These are phyloP conservation scores for Xerocomellus chrysenteron DNA, from an alignment of 768 basidiomycete genomes.

Conservation along the genomic window DNA sequence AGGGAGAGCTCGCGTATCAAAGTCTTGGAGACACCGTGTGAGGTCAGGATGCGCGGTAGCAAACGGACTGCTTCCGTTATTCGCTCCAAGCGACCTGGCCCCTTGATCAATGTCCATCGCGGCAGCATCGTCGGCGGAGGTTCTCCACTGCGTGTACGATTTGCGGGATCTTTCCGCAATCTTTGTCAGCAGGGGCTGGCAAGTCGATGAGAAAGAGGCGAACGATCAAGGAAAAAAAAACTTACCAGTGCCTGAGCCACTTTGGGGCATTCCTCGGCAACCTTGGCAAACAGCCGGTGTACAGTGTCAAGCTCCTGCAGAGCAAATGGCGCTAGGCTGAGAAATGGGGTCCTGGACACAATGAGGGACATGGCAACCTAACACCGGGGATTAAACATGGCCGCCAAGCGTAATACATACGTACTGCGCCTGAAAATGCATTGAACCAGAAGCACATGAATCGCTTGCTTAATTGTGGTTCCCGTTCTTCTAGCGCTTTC, in stretches of 20 bases:
- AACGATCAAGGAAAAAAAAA: constrained; percentile 1
- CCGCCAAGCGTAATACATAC: constrained; percentile 23
- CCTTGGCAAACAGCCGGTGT: constrained; percentile 55
- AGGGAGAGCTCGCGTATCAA: constrained; percentile 22
- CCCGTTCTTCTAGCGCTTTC: constrained; percentile 53
- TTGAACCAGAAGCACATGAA: constrained; percentile 78
- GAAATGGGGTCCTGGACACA: constrained; percentile 59
- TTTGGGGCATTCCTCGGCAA: constrained; percentile 57
- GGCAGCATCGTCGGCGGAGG: constrained; percentile 14
- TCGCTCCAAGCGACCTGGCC: constrained; percentile 1
- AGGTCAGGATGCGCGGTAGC: constrained; percentile 24
- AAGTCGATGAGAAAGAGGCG: constrained; percentile 8
- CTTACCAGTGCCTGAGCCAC: constrained; percentile 59
- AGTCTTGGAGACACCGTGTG: constrained; percentile 23
- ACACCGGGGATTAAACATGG: constrained; percentile 1
- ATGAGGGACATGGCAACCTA: constrained; percentile 67
- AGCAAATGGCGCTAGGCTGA: constrained; percentile 57
- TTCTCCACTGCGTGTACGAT: constrained; percentile 42
- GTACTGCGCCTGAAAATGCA: constrained; percentile 67
- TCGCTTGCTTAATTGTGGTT: constrained; percentile 60
- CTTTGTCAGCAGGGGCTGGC: constrained; percentile 56
- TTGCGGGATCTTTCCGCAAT: constrained; percentile 51
- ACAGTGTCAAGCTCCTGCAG: constrained; percentile 60
- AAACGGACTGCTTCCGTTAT: constrained; percentile 17
- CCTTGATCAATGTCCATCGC: constrained; percentile 30